phyloP scores from a whole-genome alignment of 78 protist genomes.

The Dictyostelium brefeldianum region DNA sequence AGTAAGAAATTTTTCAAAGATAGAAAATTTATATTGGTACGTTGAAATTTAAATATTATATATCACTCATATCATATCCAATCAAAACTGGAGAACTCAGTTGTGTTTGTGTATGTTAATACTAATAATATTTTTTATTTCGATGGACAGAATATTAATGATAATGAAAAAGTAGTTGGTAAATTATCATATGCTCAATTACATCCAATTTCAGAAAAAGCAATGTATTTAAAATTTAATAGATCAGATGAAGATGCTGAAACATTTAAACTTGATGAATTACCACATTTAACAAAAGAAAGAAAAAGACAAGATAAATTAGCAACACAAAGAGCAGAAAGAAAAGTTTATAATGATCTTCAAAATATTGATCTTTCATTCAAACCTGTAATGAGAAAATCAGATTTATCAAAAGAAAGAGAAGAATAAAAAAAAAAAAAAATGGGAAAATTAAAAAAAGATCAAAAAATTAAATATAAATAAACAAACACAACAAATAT shows the following conservation, averaged over 20 bases:
- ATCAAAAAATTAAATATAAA: background rate
- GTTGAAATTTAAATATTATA: too few species aligned
- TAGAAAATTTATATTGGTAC: slow-evolving; percentile 56
- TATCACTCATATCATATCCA: too few species aligned
- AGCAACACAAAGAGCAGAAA: background rate
- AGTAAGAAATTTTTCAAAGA: slow-evolving; percentile 26
- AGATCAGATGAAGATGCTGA: slow-evolving; percentile 46
- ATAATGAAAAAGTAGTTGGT: slow-evolving; percentile 49
- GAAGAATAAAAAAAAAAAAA: background rate
- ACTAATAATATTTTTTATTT: background rate
- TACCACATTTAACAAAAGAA: slow-evolving; percentile 26
- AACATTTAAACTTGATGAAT: background rate
- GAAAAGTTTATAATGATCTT: background rate
- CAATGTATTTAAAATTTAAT: slow-evolving; percentile 40
- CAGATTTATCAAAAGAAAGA: slow-evolving; percentile 8
- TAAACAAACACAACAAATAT: background rate
- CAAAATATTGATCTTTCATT: slow-evolving; percentile 59
- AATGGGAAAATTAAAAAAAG: background rate
- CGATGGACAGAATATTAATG: slow-evolving; percentile 49
- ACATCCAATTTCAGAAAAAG: slow-evolving; percentile 49
- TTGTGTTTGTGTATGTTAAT: background rate
- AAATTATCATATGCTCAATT: slow-evolving; percentile 34
- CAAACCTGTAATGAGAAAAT: slow-evolving; percentile 42
- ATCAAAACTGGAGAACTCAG: too few species aligned
- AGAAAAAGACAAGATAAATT: background rate